Base-by-base conservation (phyloP, 108 stramenopile genomes). In the Schizochytrium sp. region DNA sequence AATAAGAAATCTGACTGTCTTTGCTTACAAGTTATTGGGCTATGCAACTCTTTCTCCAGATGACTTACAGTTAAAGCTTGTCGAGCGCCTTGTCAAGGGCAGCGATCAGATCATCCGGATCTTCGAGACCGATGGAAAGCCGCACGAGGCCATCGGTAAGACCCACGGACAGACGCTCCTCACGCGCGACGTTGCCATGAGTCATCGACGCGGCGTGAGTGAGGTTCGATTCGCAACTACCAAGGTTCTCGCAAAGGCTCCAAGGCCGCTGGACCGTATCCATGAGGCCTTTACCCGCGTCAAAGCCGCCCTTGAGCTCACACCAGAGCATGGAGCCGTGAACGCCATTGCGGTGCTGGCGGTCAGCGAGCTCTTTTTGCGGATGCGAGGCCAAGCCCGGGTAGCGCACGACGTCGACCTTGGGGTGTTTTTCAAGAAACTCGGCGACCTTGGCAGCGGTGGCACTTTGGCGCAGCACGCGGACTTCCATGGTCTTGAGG, bases 291-390 rank as follows among this genome's bases (percentile, higher is more conserved):
- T 94, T 94, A 44, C 94, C 95, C 47, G 94, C 95, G 60, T 92
- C 88, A 16, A 90, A 89, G 21, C 93, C 93, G 47, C 96, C 96
- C 72, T 91, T 93, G 87, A 96, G 94, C 89, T 96, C 94, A 88
- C 95, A 96, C 95, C 95, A 95, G 44, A 96, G 93, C 96, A 96
- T 96, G 58, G 95, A 94, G 28, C 95, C 96, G 87, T 96, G 95
- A 89, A 95, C 90, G 47, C 94, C 93, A 69, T 94, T 92, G 53
- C 91, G 72, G 88, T 96, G 95, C 88, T 95, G 95, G 57, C 89
- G 91, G 87, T 95, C 95, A 12, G 96, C 96, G 58, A 96, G 91
- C 58, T 92, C 95, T 88, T 95, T 95, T 88, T 96, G 95, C 58
- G 95, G 95, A 87, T 94, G 94, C 63, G 92, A 93, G 57, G 92